Evolutionary conservation across 345 rosid species (phyloP), one percentile per base, ranked within the genome.

Genomic region (Limnanthes douglasii): DNA sequence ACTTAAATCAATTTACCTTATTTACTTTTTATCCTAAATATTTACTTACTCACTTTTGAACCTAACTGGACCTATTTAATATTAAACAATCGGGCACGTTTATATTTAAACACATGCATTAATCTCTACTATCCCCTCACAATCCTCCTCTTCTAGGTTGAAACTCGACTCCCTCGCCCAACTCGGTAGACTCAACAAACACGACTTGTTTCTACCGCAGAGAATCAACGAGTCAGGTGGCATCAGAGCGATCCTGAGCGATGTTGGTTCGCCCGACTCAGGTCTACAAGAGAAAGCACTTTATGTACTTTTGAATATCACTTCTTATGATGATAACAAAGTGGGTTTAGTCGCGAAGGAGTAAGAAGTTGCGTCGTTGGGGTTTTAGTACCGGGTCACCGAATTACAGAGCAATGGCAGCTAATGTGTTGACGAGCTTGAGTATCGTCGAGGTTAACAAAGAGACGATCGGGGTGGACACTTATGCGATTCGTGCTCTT

Each of bases 271-370:
- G 3, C 43, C 45, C n/a, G 54, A 69, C 21, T 39, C 45, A 2
- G 41, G 29, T 21, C 26, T 78, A 25, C 79, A 57, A 15, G 94
- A 78, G 56, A 80, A 71, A 56, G 79, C 96, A 3, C 78, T 92
- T 1, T 69, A 71, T 51, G 53, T 92, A 51, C 61, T 92, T n/a
- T 73, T 92, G 18, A 81, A 85, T 51, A 76, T 92, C 11, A 80
- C 93, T 23, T 64, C 85, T n/a, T 94, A 92, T 31, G 99, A 92
- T 41, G 88, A 92, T 31, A 80, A 68, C 62, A 85, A 92, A 43
- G 88, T 85, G 30, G 99, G 99, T 7, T 50, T 92, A 18, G 99
- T 92, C 0, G 99, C 99, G 99, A 92, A 53, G 94, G 99, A 2
- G 94, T 71, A 1, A 45, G 84, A 11, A 61, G 64, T 32, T 62